phyloP scores from a whole-genome alignment of 2,329 filamentous ascomycete genomes.

The Pseudogymnoascus pannorum region DNA sequence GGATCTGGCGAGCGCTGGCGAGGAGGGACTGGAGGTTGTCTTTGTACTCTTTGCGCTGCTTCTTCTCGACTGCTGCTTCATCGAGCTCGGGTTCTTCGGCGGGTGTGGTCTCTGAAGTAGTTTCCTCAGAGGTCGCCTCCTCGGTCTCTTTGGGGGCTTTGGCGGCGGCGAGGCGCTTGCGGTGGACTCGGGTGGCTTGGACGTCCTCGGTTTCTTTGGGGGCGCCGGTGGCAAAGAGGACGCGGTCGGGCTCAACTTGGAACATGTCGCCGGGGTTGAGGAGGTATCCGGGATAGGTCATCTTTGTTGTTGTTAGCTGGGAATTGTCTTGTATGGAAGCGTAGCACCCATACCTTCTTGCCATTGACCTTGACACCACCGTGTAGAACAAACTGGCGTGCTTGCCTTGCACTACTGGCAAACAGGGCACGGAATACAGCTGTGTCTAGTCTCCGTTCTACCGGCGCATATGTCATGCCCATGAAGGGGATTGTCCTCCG shows the following conservation, averaged over 20 bases:
- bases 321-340: not conserved
- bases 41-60: conserved; percentile 30
- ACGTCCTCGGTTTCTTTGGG: conserved; percentile 45
- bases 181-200: conserved; percentile 11
- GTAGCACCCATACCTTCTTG: conserved; percentile 60
- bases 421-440: conserved; percentile 91
- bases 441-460: conserved; percentile 88
- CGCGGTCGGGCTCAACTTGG: conserved; percentile 82
- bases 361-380: conserved; percentile 94
- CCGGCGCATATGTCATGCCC: conserved; percentile 89
- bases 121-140: conserved; percentile 16
- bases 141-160: conserved; percentile 21
- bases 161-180: conserved; percentile 15
- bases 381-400: conserved; percentile 88
- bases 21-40: conserved; percentile 43
- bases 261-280: conserved; percentile 98
- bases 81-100: conserved; percentile 10
- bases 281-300: conserved; percentile 85
- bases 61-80: conserved; percentile 35
- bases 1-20: conserved; percentile 51
- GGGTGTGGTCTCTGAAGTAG: conserved; percentile 8
- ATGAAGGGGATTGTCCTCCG: conserved; percentile 54
- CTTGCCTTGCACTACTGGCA: conserved; percentile 86
- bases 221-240: conserved; percentile 79
- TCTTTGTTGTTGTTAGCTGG: conserved; percentile 44